A percentile compares a stretch with the other conserved stretches of the same genome.
phyloP scores from a whole-genome alignment of 2,329 filamentous ascomycete genomes.

The Ophioceras dolichostomum region DNA sequence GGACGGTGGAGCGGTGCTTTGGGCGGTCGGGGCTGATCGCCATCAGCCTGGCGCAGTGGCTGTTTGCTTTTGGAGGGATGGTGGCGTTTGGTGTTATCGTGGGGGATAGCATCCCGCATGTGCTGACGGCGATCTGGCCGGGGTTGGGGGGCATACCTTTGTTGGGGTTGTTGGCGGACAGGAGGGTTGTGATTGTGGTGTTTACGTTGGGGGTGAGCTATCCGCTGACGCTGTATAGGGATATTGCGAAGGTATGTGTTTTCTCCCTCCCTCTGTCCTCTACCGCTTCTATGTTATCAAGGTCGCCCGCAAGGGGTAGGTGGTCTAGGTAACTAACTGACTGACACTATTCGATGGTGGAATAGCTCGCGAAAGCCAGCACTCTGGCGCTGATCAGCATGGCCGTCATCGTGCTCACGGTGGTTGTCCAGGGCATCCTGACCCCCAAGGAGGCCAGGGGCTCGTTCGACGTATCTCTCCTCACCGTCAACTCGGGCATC shows the following conservation, averaged over 20 bases:
- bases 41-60: constrained; percentile 86
- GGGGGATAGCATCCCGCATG: constrained; percentile 89
- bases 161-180: constrained; percentile 69
- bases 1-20: constrained; percentile 92
- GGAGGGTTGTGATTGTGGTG: constrained; percentile 75
- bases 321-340: too few species aligned
- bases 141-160: constrained; percentile 60
- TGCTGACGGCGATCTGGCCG: constrained; percentile 73
- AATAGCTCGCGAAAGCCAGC: constrained; percentile 84
- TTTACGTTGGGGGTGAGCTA: constrained; percentile 80
- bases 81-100: constrained; percentile 96
- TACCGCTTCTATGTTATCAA: background rate
- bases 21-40: constrained; percentile 78
- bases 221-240: constrained; percentile 83
- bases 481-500: constrained; percentile 76
- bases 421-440: constrained; percentile 70
- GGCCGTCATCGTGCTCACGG: constrained; percentile 76
- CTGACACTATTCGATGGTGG: too few species aligned
- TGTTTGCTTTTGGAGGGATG: constrained; percentile 98
- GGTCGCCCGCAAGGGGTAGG: too few species aligned
- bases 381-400: constrained; percentile 89
- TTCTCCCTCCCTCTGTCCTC: background rate
- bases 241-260: constrained; percentile 77
- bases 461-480: constrained; percentile 52
- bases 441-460: constrained; percentile 64